These are phyloP conservation scores for Diaporthe batatas DNA, from an alignment of 2,329 filamentous ascomycete genomes.

Conservation along the genomic window DNA sequence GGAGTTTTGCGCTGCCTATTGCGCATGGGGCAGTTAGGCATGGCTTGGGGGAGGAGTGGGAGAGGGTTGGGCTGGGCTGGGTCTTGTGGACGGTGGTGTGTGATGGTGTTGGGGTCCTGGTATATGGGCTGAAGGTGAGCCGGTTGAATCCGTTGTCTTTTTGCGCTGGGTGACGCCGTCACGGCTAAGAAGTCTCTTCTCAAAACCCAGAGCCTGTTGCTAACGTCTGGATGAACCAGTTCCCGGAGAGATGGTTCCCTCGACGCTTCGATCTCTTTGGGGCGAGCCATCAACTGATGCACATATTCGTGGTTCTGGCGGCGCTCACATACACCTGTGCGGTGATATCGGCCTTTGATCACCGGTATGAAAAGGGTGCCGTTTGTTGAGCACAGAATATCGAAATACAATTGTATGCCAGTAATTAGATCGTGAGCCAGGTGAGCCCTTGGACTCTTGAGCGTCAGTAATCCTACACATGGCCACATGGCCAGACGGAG, in stretches of 20 bases:
- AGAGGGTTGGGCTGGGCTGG: slow-evolving; percentile 57
- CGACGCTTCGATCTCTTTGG: slow-evolving; percentile 60
- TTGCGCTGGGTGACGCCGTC: too few species aligned
- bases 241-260: slow-evolving; percentile 60
- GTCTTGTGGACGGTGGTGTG: slow-evolving; percentile 54
- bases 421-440: background rate
- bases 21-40: slow-evolving; percentile 53
- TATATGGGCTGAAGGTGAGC: slow-evolving; percentile 53
- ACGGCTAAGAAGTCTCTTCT: background rate
- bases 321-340: slow-evolving; percentile 54
- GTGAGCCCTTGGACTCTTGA: background rate
- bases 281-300: slow-evolving; percentile 63
- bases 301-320: slow-evolving; percentile 60
- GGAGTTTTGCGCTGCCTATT: slow-evolving; percentile 56
- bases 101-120: slow-evolving; percentile 54
- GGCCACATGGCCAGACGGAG: background rate
- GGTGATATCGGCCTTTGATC: slow-evolving; percentile 54
- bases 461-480: background rate
- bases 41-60: slow-evolving; percentile 51
- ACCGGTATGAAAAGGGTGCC: slow-evolving; percentile 45
- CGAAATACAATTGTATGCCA: background rate
- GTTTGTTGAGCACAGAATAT: slow-evolving; percentile 18
- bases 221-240: slow-evolving; percentile 45
- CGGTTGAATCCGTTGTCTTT: background rate
- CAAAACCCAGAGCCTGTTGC: background rate